These are phyloP conservation scores for Leptodontidium sp. DNA, from an alignment of 2,329 filamentous ascomycete species.

Conservation along the genomic window DNA sequence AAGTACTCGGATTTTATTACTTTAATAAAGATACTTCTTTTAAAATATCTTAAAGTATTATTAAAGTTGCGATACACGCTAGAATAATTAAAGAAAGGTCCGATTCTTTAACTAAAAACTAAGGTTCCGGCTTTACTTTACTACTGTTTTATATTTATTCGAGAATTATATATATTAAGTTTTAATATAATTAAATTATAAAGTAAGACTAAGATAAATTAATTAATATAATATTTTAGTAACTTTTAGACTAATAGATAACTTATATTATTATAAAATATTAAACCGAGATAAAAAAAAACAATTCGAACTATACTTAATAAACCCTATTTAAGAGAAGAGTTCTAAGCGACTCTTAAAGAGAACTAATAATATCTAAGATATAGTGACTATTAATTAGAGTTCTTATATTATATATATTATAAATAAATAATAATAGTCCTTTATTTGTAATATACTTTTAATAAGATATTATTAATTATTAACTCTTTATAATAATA, in stretches of 20 bases:
- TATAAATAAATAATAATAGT: too few species aligned
- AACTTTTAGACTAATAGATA: slow-evolving; percentile 27
- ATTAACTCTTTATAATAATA: too few species aligned
- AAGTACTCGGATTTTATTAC: slow-evolving; percentile 48
- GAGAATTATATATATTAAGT: slow-evolving; percentile 41
- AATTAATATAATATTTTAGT: slow-evolving; percentile 28
- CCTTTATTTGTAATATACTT: too few species aligned
- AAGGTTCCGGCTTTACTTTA: slow-evolving; percentile 50
- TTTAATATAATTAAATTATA: slow-evolving; percentile 36
- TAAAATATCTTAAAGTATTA: slow-evolving; percentile 51
- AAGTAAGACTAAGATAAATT: slow-evolving; percentile 8
- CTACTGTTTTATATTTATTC: slow-evolving; percentile 49
- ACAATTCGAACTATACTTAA: too few species aligned
- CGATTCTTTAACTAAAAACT: slow-evolving; percentile 44
- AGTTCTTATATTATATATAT: too few species aligned
- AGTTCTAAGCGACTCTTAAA: too few species aligned
- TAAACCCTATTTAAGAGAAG: too few species aligned
- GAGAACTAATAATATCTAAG: too few species aligned
- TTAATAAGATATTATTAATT: too few species aligned
- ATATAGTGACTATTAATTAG: too few species aligned
- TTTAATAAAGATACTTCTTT: slow-evolving; percentile 47
- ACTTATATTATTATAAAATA: slow-evolving; percentile 13
- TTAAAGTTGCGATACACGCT: slow-evolving; percentile 51
- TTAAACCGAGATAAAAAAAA: too few species aligned
- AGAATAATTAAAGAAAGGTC: slow-evolving; percentile 47